Conservation (phyloP, 2,329 filamentous ascomycete genomes). For the Lojkania enalia region DNA sequence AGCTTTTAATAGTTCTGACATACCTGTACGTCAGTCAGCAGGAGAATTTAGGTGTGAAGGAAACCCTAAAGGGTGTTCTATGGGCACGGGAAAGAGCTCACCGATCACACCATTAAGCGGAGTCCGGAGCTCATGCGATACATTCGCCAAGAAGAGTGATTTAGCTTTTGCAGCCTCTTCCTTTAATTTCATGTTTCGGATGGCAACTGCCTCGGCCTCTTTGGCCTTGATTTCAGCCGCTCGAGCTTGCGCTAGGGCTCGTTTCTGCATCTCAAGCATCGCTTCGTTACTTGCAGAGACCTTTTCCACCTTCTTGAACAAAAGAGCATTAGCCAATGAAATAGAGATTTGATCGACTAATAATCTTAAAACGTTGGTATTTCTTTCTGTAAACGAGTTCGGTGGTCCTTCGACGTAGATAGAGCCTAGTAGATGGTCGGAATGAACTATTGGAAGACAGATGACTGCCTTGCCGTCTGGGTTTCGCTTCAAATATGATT, state of each 20-base stretch:
- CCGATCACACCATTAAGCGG: conserved; percentile 58
- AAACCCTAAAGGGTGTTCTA: no score
- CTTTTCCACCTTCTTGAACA: conserved; percentile 71
- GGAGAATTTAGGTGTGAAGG: neutral
- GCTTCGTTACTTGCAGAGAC: conserved; percentile 76
- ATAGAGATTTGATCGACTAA: conserved; percentile 77
- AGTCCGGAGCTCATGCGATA: conserved; percentile 61
- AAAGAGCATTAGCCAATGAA: conserved; percentile 65
- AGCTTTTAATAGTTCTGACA: conserved; percentile 64
- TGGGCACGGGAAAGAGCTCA: no score
- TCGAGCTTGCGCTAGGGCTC: conserved; percentile 70
- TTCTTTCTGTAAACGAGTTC: conserved; percentile 74
- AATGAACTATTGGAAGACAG: conserved; percentile 77
- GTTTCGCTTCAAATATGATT: conserved; percentile 69
- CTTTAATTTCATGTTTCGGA: conserved; percentile 77
- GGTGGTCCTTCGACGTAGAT: conserved; percentile 78
- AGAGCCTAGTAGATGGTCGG: conserved; percentile 70
- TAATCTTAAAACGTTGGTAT: conserved; percentile 59
- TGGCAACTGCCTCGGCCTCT: conserved; percentile 73
- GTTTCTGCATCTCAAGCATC: conserved; percentile 77
- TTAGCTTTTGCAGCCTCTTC: conserved; percentile 84
- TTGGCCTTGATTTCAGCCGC: conserved; percentile 77
- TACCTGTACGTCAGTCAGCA: conserved; percentile 34
- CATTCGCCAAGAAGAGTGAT: conserved; percentile 69
- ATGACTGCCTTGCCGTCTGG: conserved; percentile 75